These are phyloP conservation scores for Xylaria sp. DNA, from an alignment of 495 filamentous ascomycete genomes.

Conservation along the genomic window DNA sequence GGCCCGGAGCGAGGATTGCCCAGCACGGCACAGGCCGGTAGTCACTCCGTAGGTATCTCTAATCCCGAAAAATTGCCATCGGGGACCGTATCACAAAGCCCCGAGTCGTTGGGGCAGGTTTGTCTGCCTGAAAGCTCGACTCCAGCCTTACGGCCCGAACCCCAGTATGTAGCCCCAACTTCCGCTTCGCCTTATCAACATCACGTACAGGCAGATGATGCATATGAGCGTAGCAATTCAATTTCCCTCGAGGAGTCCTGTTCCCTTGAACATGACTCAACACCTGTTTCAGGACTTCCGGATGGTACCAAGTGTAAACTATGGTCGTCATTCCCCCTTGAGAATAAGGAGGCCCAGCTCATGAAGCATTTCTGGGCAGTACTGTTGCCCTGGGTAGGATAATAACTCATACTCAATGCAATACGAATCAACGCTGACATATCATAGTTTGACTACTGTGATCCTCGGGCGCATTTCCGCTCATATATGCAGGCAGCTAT, in stretches of 20 bases:
- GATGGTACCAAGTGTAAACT: not conserved
- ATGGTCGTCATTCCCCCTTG: not conserved
- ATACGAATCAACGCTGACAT: not conserved
- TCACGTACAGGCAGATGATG: not conserved
- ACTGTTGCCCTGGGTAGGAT: not conserved
- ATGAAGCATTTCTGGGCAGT: slow-evolving; percentile 12
- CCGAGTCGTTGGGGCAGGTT: not conserved
- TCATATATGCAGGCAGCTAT: not conserved
- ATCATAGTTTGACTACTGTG: slow-evolving; percentile 1
- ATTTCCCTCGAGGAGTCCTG: not conserved
- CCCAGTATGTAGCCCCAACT: not conserved
- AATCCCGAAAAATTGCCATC: not conserved
- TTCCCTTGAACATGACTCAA: not conserved
- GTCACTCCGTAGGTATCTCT: not conserved
- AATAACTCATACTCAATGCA: not conserved
- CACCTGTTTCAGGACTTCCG: not conserved
- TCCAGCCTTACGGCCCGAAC: not conserved
- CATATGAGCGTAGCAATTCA: not conserved
- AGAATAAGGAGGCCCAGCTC: slow-evolving; percentile 5
- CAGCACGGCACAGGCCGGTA: not conserved
- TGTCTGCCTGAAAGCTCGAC: not conserved
- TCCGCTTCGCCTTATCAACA: not conserved
- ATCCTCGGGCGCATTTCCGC: not conserved
- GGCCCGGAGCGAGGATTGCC: not conserved
- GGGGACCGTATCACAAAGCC: not conserved